Conservation (phyloP, 768 basidiomycete genomes). For the Boletus sensibilis region DNA sequence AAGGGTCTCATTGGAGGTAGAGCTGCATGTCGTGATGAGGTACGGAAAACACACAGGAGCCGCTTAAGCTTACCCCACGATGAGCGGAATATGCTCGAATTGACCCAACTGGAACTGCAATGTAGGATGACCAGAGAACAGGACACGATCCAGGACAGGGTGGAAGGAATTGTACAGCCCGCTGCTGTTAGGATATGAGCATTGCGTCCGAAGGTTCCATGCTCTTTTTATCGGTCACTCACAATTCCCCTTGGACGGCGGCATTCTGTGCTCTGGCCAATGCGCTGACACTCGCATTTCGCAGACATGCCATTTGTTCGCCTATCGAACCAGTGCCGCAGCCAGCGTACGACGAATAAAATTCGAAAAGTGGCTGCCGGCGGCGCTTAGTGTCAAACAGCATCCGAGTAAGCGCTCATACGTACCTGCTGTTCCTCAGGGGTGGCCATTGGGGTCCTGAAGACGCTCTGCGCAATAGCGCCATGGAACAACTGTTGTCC, state of each 20-base stretch:
- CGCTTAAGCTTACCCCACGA: slow-evolving; percentile 49
- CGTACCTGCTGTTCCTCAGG: slow-evolving; percentile 54
- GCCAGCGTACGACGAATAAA: slow-evolving; percentile 48
- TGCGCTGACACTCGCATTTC: slow-evolving; percentile 49
- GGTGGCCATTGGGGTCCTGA: slow-evolving; percentile 47
- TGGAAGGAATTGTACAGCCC: slow-evolving; percentile 48
- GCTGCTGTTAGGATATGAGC: slow-evolving; percentile 25
- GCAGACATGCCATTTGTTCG: slow-evolving; percentile 45
- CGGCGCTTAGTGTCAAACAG: background rate
- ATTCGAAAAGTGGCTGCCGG: slow-evolving; percentile 50
- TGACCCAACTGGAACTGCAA: slow-evolving; percentile 42
- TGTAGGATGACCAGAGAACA: slow-evolving; percentile 53
- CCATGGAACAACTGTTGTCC: slow-evolving; percentile 44
- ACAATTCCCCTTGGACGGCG: slow-evolving; percentile 42
- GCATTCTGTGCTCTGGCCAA: slow-evolving; percentile 56
- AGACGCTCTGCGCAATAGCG: slow-evolving; percentile 65
- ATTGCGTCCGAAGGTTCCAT: background rate
- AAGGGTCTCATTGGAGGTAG: slow-evolving; percentile 61
- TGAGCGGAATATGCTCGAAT: slow-evolving; percentile 51
- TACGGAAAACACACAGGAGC: background rate
- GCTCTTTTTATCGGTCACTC: slow-evolving; percentile 16
- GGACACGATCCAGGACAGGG: slow-evolving; percentile 54
- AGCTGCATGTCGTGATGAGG: slow-evolving; percentile 28
- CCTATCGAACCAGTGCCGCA: slow-evolving; percentile 41
- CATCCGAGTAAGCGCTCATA: background rate